Percentiles rank a stretch among this genome's conserved stretches.
These are phyloP conservation scores for Vaccinium macrocarpon DNA, from an alignment of 148 eudicot species.

Conservation along the genomic window DNA sequence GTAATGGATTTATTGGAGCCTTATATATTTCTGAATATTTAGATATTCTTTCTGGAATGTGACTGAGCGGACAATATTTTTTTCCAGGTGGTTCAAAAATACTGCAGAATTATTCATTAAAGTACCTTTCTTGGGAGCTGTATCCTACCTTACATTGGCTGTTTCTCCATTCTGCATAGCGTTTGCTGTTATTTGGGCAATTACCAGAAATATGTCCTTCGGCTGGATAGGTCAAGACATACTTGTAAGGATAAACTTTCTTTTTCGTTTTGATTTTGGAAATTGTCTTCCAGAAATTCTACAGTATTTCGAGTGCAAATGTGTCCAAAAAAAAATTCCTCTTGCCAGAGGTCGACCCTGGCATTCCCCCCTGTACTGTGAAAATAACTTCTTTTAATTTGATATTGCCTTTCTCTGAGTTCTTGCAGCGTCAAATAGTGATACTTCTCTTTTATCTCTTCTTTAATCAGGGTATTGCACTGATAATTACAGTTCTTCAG, in stretches of 20 bases:
- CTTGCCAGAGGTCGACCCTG: background rate
- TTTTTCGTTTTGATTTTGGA: background rate
- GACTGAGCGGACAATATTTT: background rate
- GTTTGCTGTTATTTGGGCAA: slow-evolving; percentile 74
- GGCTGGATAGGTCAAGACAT: slow-evolving; percentile 95
- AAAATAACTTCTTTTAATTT: background rate
- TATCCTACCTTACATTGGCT: slow-evolving; percentile 69
- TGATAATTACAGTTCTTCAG: slow-evolving; percentile 80
- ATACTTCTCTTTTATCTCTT: slow-evolving; percentile 13
- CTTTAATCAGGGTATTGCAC: slow-evolving; percentile 64
- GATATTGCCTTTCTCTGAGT: background rate
- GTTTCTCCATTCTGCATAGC: slow-evolving; percentile 81
- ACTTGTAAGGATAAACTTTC: slow-evolving; percentile 54
- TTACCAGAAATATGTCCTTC: slow-evolving; percentile 45
- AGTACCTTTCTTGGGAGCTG: slow-evolving; percentile 74
- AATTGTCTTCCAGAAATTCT: background rate
- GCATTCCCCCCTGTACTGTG: background rate
- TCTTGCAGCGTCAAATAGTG: background rate
- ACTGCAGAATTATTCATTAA: slow-evolving; percentile 55
- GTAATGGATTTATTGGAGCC: background rate
- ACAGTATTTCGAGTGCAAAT: background rate
- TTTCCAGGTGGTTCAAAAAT: slow-evolving; percentile 60
- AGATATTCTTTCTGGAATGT: background rate
- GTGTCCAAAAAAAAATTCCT: background rate
- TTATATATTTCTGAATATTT: background rate